Percentiles rank a stretch among this genome's conserved stretches.
Evolutionary conservation across 768 basidiomycete species (phyloP).

Genomic region (Tremella mesenterica): DNA sequence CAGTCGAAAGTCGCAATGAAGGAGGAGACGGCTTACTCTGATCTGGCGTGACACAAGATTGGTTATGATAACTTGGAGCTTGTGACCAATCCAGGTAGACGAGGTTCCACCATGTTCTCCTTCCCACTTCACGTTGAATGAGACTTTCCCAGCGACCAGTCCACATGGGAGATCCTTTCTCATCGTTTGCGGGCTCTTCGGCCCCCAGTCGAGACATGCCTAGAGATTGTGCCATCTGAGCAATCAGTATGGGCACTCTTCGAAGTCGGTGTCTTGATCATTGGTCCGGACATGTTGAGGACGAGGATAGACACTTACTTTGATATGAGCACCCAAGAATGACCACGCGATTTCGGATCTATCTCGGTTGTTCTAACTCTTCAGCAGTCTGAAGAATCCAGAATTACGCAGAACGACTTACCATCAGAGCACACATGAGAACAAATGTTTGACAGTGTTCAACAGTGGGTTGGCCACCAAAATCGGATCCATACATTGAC

Average conservation of each 20-base stretch:
- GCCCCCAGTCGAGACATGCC: slow-evolving; percentile 43
- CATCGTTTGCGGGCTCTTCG: slow-evolving; percentile 35
- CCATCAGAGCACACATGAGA: slow-evolving; percentile 40
- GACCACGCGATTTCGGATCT: slow-evolving; percentile 45
- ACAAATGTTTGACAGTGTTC: slow-evolving; percentile 41
- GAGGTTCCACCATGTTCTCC: slow-evolving; percentile 45
- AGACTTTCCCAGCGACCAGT: slow-evolving; percentile 43
- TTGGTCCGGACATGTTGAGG: background rate
- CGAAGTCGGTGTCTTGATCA: too few relatives aligned
- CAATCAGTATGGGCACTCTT: too few relatives aligned
- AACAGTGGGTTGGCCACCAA: slow-evolving; percentile 37
- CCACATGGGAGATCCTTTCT: slow-evolving; percentile 39
- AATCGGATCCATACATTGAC: slow-evolving; percentile 43
- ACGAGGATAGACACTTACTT: slow-evolving; percentile 21
- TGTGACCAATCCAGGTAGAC: slow-evolving; percentile 45
- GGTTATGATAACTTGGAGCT: slow-evolving; percentile 42
- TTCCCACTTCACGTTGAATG: slow-evolving; percentile 43
- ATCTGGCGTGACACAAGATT: slow-evolving; percentile 43
- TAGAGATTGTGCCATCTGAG: slow-evolving; percentile 45
- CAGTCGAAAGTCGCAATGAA: background rate
- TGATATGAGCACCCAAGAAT: slow-evolving; percentile 43
- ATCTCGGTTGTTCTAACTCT: slow-evolving; percentile 45
- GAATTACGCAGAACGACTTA: slow-evolving; percentile 6
- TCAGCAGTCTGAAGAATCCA: background rate
- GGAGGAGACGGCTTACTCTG: slow-evolving; percentile 35